phyloP scores from a whole-genome alignment of 768 basidiomycete species.

The Panaeolus cyanescens region DNA sequence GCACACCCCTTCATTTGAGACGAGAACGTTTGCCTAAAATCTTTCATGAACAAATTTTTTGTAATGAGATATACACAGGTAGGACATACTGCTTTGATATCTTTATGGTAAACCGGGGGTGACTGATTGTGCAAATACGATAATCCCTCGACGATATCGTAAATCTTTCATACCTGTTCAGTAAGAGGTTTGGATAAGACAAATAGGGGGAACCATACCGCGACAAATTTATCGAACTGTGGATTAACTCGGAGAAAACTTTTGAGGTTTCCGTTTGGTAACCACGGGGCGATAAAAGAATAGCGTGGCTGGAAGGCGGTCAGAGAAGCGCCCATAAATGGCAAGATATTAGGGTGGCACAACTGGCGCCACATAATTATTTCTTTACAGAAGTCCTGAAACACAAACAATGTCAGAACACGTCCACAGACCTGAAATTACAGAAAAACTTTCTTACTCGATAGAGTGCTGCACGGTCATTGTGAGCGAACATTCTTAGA shows the following conservation, averaged over 20 bases:
- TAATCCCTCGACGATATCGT: slow-evolving; percentile 35
- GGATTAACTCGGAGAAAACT: slow-evolving; percentile 21
- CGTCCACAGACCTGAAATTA: too few relatives aligned
- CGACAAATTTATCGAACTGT: slow-evolving; percentile 22
- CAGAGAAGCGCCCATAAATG: slow-evolving; percentile 21
- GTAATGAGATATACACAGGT: not conserved
- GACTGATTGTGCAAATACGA: slow-evolving; percentile 37
- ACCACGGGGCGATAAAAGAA: slow-evolving; percentile 25
- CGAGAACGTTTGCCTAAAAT: slow-evolving; percentile 19
- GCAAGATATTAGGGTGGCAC: slow-evolving; percentile 26
- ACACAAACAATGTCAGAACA: not conserved
- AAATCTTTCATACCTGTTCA: slow-evolving; percentile 14
- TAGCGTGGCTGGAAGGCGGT: slow-evolving; percentile 14
- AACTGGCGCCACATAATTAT: slow-evolving; percentile 24
- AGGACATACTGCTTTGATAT: slow-evolving; percentile 39
- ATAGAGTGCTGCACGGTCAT: not conserved
- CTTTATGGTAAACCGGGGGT: slow-evolving; percentile 42
- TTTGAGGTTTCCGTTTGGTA: slow-evolving; percentile 21
- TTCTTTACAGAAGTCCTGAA: slow-evolving; percentile 22
- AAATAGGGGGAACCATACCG: slow-evolving; percentile 15
- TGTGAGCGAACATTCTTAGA: not conserved
- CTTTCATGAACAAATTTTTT: not conserved
- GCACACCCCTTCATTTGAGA: slow-evolving; percentile 17
- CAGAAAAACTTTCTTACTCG: not conserved
- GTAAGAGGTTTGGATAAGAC: not conserved